Base-by-base conservation (phyloP, 2,329 filamentous ascomycete species). In the Nothophoma quercina region DNA sequence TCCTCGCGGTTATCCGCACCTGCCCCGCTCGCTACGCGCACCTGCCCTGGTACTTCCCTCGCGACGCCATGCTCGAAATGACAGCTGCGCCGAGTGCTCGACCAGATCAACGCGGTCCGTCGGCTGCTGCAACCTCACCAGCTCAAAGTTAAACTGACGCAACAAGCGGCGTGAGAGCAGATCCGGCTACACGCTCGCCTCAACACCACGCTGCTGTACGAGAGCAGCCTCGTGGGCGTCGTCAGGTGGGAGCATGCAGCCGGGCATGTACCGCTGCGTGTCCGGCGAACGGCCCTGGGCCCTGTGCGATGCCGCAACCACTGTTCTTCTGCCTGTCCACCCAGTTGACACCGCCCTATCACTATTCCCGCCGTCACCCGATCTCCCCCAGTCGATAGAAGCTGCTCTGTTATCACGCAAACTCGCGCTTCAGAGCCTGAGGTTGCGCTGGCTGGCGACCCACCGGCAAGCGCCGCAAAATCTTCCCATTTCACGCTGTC, bases 371-470 rank as follows among this genome's bases (percentile, higher is more conserved):
- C 50, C 44, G 50, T 43, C 43, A 35, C n/a, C 32, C 30, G 32
- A 38, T 43, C 15, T 38, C 47, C 47, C 59, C 41, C 53, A 42
- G 40, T 51, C 38, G 33, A 55, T 60, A 51, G 40, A 51, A 35
- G 15, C 54, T 47, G 49, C 49, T 42, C 43, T 53, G 39, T 19
- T 44, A 56, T 64, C 55, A 55, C 54, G 34, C 47, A 26, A 55
- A 50, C 49, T 43, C 38, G 39, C 53, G 49, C 40, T 50, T 5
- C 39, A 46, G 26, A 29, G 46, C 38, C 38, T 50, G 38, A 50
- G 25, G 32, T 28, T 34, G 36, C 22, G 34, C 32, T 38, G 21
- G 34, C 32, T 38, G 21, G 26, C 33, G 50, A 35, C 50, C 50
- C 50, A 53, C 50, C 33, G 33, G 18, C 50, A 53, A 53, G 43